Base-by-base conservation (phyloP, 1,284 basidiomycete species). In the Macrocystidia cucumis region DNA sequence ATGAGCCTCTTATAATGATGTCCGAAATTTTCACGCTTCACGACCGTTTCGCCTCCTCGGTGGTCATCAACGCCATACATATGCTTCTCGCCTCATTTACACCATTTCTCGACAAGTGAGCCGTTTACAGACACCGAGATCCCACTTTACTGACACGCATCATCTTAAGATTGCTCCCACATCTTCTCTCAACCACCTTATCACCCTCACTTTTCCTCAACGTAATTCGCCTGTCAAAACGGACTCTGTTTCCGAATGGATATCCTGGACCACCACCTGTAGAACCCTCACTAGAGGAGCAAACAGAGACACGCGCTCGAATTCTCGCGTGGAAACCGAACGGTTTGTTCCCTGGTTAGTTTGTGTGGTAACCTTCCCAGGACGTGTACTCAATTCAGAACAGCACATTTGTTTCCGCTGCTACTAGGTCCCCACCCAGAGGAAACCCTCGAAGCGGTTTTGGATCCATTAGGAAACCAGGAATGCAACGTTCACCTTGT, bases 241-340 rank as follows among this genome's bases (percentile, higher is more conserved):
- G 67, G 14, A 68, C 74, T 3, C 63, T 91, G 24, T 91, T 89
- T 49, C 87, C 89, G 3, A 78, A 81, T 40, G 88, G 87, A 13
- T 86, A 85, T 57, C 85, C 86, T 1, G 78, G 70, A 0, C 72
- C 75, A 0, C 54, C 75, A 1, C 74, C 78, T 4, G 59, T 66
- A 3, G 80, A 85, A 34, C 88, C 87, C 16, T 74, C 74, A 0
- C 59, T 61, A 0, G 82, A 84, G 47, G 82, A 88, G 52, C 82
- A 87, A 50, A 58, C 61, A 2, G 62, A 60, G 23, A 62, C 84
- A 37, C 69, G 72, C 14, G 65, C 69, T n/a, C 58, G 60, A 34
- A 53, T 85, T 9, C 51, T 73, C 17, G 52, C 58, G 18, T 64
- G 74, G 48, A 53, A 78, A 30, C 54, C 56, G 1, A 64, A 57